Base-by-base conservation (phyloP, 176 grass and related monocot species). In the Avena atlantica region DNA sequence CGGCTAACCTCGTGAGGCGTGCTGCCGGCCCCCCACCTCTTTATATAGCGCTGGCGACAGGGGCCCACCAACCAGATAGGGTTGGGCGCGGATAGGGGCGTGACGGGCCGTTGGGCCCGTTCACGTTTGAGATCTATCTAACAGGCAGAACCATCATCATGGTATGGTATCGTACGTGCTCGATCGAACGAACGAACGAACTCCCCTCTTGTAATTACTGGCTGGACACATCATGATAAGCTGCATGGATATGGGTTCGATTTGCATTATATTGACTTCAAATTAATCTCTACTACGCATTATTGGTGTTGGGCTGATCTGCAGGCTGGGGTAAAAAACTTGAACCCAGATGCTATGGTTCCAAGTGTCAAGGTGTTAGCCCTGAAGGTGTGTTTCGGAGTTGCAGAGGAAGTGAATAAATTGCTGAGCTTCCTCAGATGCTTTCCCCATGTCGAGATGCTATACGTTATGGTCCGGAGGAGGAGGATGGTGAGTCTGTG, bases 361-460 rank as follows among this genome's bases (percentile, higher is more conserved):
- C 70, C 83, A 31, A 89, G 77, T 19, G 34, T 89, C 24, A 86
- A 75, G 70, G 55, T 76, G 25, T 61, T 81, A 23, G 83, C 47
- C 0, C 16, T 89, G 14, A 25, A 59, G 34, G 84, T 87, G 45
- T 4, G 63, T 24, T 87, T 91, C 7, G 10, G 6, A 36, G 80
- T 34, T n/a, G 37, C 20, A 17, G 34, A n/a, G 17, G 63, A 79
- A 45, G 48, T 74, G 13, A 70, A 84, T 48, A 64, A 78, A 52
- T 11, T 84, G 34, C 52, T 31, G 74, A 45, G 9, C 1, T 79
- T 87, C 71, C 14, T 84, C n/a, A 87, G 74, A 84, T 84, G 85
- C 74, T 91, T 87, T 31, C 56, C 85, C 89, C n/a, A n/a, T 65
- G 40, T 84, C 15, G 89, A 83, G 58, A 72, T 62, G 7, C 84